These are phyloP conservation scores for Dentipellis sp. DNA, from an alignment of 768 basidiomycete genomes.

Conservation along the genomic window DNA sequence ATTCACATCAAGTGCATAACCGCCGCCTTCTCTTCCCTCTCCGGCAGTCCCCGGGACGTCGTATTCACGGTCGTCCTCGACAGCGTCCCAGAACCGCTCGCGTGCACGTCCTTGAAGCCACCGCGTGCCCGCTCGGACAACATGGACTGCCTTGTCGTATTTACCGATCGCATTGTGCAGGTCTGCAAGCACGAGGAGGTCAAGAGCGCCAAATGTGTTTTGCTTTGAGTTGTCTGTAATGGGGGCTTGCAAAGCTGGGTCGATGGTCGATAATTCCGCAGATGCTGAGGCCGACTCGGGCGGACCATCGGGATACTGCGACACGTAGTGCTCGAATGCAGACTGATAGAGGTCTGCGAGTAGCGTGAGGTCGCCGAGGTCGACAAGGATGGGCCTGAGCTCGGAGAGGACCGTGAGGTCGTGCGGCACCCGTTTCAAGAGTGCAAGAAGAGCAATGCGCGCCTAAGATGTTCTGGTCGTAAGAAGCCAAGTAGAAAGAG, in stretches of 20 bases:
- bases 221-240: not conserved
- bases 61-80: constrained; percentile 86
- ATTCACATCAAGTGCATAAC: constrained; percentile 60
- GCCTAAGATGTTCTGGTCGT: constrained; percentile 29
- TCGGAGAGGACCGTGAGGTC: constrained; percentile 74
- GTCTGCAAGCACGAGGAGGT: constrained; percentile 81
- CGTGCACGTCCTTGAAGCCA: constrained; percentile 84
- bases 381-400: constrained; percentile 67
- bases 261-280: constrained; percentile 19
- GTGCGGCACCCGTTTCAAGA: constrained; percentile 71
- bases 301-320: constrained; percentile 38
- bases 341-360: constrained; percentile 62
- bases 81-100: constrained; percentile 72
- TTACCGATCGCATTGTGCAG: constrained; percentile 66
- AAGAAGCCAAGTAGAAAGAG: not conserved
- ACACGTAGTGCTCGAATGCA: constrained; percentile 65
- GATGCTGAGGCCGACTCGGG: constrained; percentile 24
- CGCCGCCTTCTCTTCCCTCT: constrained; percentile 32
- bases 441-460: constrained; percentile 51
- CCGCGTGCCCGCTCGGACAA: constrained; percentile 66
- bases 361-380: constrained; percentile 54
- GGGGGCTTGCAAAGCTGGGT: not conserved
- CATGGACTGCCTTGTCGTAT: constrained; percentile 55
- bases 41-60: constrained; percentile 27
- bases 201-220: constrained; percentile 42